Evolutionary conservation across 106 monocot species (phyloP).

Genomic region (Dioscorea alata): DNA sequence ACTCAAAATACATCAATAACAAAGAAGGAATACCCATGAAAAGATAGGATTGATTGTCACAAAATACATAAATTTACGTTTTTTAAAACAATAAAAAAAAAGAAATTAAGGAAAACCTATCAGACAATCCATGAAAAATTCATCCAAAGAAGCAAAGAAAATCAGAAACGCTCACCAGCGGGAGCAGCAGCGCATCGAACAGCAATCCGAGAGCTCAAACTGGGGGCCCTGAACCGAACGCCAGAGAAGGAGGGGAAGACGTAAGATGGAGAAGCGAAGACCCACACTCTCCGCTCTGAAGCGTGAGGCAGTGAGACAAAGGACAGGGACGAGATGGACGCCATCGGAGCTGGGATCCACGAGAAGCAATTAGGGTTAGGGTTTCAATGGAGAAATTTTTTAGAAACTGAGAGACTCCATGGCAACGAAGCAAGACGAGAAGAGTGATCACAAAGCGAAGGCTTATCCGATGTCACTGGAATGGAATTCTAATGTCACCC

Average conservation of each 20-base stretch:
- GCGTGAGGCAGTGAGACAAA: slow-evolving; percentile 22
- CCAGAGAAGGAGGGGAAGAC: slow-evolving; percentile 3
- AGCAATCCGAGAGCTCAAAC: slow-evolving; percentile 15
- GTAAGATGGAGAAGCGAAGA: slow-evolving; percentile 3
- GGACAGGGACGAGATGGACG: slow-evolving; percentile 35
- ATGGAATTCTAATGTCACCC: too few relatives aligned
- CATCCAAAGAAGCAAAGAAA: not conserved
- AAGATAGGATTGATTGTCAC: not conserved
- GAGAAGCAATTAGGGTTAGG: not conserved
- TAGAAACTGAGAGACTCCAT: too few relatives aligned
- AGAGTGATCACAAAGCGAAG: too few relatives aligned
- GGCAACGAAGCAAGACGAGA: too few relatives aligned
- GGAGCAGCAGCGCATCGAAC: slow-evolving; percentile 32
- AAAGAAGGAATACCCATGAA: not conserved
- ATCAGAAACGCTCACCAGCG: slow-evolving; percentile 18
- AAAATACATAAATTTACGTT: not conserved
- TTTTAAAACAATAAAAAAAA: not conserved
- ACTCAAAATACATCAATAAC: too few relatives aligned
- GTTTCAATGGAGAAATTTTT: not conserved
- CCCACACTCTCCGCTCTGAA: slow-evolving; percentile 8
- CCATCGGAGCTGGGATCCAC: slow-evolving; percentile 8
- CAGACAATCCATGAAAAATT: not conserved
- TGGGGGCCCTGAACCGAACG: slow-evolving; percentile 1
- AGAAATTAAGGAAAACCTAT: not conserved
- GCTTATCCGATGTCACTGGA: too few relatives aligned